Conservation (phyloP, 140 eudicot species). For the Cichorium intybus region DNA sequence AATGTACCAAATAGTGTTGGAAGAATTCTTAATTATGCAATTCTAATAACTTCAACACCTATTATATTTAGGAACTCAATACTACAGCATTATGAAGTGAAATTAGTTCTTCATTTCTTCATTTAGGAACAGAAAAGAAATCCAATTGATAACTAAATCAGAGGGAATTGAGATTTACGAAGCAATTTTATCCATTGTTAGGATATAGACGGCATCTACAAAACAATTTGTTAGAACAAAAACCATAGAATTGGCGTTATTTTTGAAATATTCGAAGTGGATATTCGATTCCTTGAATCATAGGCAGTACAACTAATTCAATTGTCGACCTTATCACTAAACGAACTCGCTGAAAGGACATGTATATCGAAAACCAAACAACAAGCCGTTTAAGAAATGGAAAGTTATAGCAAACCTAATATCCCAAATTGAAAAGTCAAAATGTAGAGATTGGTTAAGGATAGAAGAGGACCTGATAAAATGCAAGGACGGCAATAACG, state of each 20-base stretch:
- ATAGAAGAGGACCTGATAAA: slow-evolving; percentile 49
- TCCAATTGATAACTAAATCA: not conserved
- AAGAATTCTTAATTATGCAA: not conserved
- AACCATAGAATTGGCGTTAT: not conserved
- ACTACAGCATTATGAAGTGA: not conserved
- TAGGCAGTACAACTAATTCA: not conserved
- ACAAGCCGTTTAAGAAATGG: slow-evolving; percentile 4
- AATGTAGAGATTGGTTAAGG: not conserved
- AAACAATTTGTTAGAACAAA: not conserved
- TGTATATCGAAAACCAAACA: not conserved
- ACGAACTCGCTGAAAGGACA: not conserved
- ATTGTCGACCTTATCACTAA: not conserved
- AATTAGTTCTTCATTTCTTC: not conserved
- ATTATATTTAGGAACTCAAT: not conserved
- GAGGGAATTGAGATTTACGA: not conserved
- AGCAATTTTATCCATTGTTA: not conserved
- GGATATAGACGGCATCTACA: too few relatives aligned
- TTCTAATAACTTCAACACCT: too few relatives aligned
- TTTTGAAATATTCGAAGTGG: not conserved
- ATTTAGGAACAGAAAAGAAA: not conserved
- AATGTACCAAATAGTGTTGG: not conserved
- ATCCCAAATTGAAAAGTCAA: not conserved
- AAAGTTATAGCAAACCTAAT: not conserved
- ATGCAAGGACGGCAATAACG: slow-evolving; percentile 61
- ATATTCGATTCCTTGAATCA: not conserved